Evolutionary conservation across 169 alveolate species (phyloP).

Genomic region (Cryptosporidium viatorum): DNA sequence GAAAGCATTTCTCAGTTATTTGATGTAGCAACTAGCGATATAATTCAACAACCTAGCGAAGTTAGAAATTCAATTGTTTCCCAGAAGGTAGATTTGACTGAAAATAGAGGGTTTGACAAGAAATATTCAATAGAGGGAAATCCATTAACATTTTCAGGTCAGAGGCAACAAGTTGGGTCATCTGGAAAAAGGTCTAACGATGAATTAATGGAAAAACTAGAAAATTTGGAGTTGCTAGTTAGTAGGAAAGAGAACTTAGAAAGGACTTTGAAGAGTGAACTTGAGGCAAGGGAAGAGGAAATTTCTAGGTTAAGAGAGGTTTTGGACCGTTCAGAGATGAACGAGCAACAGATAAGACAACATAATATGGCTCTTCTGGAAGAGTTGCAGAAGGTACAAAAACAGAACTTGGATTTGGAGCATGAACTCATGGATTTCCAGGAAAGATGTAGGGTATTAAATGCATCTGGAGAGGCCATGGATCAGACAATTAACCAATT

Average conservation of each 20-base stretch:
- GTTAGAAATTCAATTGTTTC: slow-evolving; percentile 23
- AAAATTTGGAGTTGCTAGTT: slow-evolving; percentile 31
- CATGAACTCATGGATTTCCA: slow-evolving; percentile 55
- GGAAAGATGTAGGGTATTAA: slow-evolving; percentile 54
- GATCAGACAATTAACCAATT: slow-evolving; percentile 53
- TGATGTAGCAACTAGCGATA: background rate
- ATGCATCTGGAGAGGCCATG: slow-evolving; percentile 71
- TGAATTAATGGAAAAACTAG: slow-evolving; percentile 34
- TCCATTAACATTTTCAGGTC: background rate
- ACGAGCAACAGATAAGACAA: slow-evolving; percentile 35
- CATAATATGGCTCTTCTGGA: slow-evolving; percentile 46
- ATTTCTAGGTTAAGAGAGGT: slow-evolving; percentile 33
- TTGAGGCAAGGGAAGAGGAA: slow-evolving; percentile 59
- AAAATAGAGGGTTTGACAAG: background rate
- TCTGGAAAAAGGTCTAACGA: slow-evolving; percentile 15
- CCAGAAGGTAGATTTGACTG: background rate
- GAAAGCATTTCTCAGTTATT: slow-evolving; percentile 32
- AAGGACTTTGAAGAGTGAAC: slow-evolving; percentile 37
- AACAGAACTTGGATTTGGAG: slow-evolving; percentile 20
- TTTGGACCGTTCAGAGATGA: slow-evolving; percentile 24
- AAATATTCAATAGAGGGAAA: background rate
- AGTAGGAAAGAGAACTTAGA: slow-evolving; percentile 43
- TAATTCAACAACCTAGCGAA: background rate
- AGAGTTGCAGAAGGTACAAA: slow-evolving; percentile 33
- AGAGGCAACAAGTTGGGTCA: background rate